Conservation (phyloP, 2,329 filamentous ascomycete species). For the Aspergillus sojae region DNA sequence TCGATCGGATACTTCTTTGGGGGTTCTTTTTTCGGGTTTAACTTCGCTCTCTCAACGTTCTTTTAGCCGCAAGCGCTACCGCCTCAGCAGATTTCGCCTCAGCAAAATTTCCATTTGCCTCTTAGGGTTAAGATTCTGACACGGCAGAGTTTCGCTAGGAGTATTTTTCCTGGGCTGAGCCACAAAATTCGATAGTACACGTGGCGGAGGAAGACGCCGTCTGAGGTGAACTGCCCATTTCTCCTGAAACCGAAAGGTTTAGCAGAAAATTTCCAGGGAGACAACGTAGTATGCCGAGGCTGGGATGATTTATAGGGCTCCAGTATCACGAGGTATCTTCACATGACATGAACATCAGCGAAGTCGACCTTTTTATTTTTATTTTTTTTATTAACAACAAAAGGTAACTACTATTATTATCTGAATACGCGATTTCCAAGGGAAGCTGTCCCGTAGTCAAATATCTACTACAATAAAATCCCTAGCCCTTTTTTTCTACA, state of each 20-base stretch:
- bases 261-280: neutral
- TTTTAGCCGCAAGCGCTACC: slow-evolving; percentile 1
- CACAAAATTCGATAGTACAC: neutral
- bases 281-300: neutral
- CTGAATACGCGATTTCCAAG: no score
- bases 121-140: neutral
- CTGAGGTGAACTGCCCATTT: neutral
- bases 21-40: neutral
- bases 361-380: neutral
- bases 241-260: neutral
- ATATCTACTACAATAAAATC: no score
- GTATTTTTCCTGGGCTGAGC: neutral
- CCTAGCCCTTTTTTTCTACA: neutral
- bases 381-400: neutral
- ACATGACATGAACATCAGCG: neutral
- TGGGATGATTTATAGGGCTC: neutral
- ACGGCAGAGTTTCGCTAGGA: neutral
- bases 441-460: no score
- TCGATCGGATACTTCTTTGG: neutral
- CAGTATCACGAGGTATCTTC: neutral
- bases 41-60: neutral
- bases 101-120: neutral
- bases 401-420: neutral
- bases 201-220: neutral
- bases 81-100: slow-evolving; percentile 2